Evolutionary conservation across 768 basidiomycete species (phyloP), one percentile per base, ranked within the genome.

Genomic region (Kwoniella dejecticola): DNA sequence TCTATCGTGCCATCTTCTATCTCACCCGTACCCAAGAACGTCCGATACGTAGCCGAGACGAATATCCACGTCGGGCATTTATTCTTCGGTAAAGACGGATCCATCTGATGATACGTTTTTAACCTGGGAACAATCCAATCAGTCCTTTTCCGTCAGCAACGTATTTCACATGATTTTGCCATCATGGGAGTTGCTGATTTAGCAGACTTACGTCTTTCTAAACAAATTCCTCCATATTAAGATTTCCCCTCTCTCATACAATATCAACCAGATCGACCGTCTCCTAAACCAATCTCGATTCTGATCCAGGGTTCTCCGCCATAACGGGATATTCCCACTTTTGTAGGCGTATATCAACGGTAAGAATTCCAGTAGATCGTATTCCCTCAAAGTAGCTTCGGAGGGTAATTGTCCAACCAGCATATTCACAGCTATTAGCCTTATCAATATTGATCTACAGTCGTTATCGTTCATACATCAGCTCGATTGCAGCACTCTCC

Each of bases 151-250:
- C n/a, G n/a, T n/a, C n/a, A n/a, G n/a, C n/a, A n/a, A n/a, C n/a
- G n/a, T n/a, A n/a, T n/a, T n/a, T n/a, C n/a, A n/a, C n/a, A n/a
- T n/a, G n/a, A n/a, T n/a, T n/a, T n/a, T n/a, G n/a, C n/a, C n/a
- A n/a, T n/a, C n/a, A n/a, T n/a, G n/a, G n/a, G n/a, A n/a, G 17
- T 38, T 38, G 17, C 17, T 38, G 8, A 38, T 38, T 38, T 8
- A 38, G 8, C 19, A 4, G 19, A 59, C 68, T 67, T 44, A 69
- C 68, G 60, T 40, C 26, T 49, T 8, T 17, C 49, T 44, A 23
- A 76, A 66, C 3, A 76, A 55, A 50, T 71, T 76, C 40, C 74
- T 47, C 71, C 71, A 73, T 4, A 76, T 64, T 33, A 76, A 50
- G 11, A 71, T 71, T 57, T 76, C 74, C 11, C 74, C 74, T 21